Evolutionary conservation across 352 stramenopile species (phyloP).

Genomic region (Pythium sp.): DNA sequence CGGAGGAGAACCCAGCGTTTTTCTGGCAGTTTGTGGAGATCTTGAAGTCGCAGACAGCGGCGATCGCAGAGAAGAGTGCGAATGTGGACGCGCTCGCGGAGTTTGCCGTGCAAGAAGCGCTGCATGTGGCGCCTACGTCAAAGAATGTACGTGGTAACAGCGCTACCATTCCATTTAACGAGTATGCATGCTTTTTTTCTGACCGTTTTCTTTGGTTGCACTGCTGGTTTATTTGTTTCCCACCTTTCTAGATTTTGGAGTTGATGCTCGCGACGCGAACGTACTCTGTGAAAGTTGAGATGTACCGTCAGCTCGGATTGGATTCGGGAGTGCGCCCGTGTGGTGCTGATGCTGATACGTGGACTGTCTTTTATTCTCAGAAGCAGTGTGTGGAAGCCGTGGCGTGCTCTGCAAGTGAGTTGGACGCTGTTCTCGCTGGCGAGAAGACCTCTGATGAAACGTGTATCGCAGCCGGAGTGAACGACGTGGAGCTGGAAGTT

Average conservation of each 20-base stretch:
- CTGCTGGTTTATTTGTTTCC: not conserved
- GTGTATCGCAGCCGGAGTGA: constrained; percentile 61
- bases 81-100: constrained; percentile 50
- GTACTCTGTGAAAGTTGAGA: constrained; percentile 81
- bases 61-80: constrained; percentile 30
- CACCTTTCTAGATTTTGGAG: constrained; percentile 57
- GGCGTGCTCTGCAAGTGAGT: constrained; percentile 55
- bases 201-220: constrained; percentile 8
- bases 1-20: constrained; percentile 70
- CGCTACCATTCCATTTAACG: not conserved
- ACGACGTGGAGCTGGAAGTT: constrained; percentile 61
- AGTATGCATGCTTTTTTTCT: not conserved
- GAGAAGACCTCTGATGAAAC: constrained; percentile 27
- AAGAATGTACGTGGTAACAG: constrained; percentile 43
- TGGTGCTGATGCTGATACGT: constrained; percentile 47
- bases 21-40: constrained; percentile 78
- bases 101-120: constrained; percentile 51
- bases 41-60: constrained; percentile 28
- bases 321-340: constrained; percentile 66
- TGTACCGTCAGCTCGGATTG: constrained; percentile 78
- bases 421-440: constrained; percentile 30
- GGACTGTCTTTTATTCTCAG: constrained; percentile 73
- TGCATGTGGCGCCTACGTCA: constrained; percentile 52
- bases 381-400: constrained; percentile 58
- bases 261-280: constrained; percentile 71